Evolutionary conservation across 352 stramenopile genomes (phyloP).

Genomic region (Elongisporangium senticosum): DNA sequence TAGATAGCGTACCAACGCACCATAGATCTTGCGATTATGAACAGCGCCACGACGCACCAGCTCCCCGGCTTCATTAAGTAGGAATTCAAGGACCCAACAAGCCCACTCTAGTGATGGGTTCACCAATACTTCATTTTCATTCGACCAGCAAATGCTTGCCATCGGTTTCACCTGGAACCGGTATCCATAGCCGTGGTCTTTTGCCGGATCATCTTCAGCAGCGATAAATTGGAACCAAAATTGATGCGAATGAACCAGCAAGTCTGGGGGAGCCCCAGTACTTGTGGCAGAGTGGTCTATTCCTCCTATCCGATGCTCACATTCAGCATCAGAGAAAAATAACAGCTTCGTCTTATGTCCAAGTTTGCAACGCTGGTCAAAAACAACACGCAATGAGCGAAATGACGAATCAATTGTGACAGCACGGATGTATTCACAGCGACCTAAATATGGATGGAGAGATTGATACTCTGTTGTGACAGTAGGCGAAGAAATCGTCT

Average conservation of each 20-base stretch:
- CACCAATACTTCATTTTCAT: slow-evolving; percentile 68
- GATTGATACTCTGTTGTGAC: slow-evolving; percentile 63
- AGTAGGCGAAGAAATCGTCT: slow-evolving; percentile 7
- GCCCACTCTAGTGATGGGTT: slow-evolving; percentile 81
- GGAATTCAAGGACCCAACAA: slow-evolving; percentile 78
- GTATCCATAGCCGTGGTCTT: slow-evolving; percentile 72
- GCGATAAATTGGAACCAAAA: slow-evolving; percentile 83
- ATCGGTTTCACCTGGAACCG: slow-evolving; percentile 79
- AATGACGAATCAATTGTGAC: slow-evolving; percentile 45
- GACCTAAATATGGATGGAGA: slow-evolving; percentile 80
- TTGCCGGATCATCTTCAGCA: slow-evolving; percentile 51
- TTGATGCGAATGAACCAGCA: slow-evolving; percentile 65
- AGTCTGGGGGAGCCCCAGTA: slow-evolving; percentile 35
- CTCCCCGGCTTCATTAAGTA: slow-evolving; percentile 71
- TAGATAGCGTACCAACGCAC: slow-evolving; percentile 72
- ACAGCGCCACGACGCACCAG: slow-evolving; percentile 60
- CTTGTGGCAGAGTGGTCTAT: slow-evolving; percentile 43
- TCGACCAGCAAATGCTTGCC: slow-evolving; percentile 73
- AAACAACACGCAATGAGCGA: slow-evolving; percentile 69
- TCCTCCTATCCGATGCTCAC: slow-evolving; percentile 41
- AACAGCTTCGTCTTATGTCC: slow-evolving; percentile 61
- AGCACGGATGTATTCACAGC: slow-evolving; percentile 68
- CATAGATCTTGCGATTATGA: slow-evolving; percentile 80
- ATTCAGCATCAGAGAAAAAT: slow-evolving; percentile 71
- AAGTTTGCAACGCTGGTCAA: slow-evolving; percentile 73